Conservation (phyloP, 1,284 basidiomycete genomes). For the Tilletia walkeri region DNA sequence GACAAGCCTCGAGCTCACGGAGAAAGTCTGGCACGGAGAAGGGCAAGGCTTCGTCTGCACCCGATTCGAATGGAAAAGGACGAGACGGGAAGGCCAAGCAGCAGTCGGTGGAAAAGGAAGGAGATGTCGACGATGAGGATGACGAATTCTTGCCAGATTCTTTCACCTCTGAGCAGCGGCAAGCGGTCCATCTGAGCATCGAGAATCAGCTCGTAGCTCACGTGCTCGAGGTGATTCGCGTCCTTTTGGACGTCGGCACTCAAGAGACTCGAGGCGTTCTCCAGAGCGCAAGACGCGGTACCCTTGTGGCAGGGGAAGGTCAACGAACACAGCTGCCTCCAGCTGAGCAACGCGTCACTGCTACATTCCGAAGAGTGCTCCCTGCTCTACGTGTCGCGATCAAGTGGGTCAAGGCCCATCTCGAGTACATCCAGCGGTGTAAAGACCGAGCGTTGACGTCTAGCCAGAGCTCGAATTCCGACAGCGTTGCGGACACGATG, state of each 20-base stretch:
- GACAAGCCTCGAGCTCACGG: background rate
- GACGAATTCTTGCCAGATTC: slow-evolving; percentile 2
- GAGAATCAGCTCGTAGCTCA: slow-evolving; percentile 72
- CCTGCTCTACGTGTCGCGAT: slow-evolving; percentile 81
- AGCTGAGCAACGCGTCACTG: slow-evolving; percentile 62
- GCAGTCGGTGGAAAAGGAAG: background rate
- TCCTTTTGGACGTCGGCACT: slow-evolving; percentile 69
- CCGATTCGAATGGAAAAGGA: background rate
- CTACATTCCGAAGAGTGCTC: slow-evolving; percentile 77
- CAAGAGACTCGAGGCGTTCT: slow-evolving; percentile 57
- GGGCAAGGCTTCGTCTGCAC: background rate
- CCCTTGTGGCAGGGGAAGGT: background rate
- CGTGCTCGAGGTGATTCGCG: slow-evolving; percentile 69
- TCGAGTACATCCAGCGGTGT: slow-evolving; percentile 65
- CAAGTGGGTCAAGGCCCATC: slow-evolving; percentile 82
- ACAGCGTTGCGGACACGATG: background rate
- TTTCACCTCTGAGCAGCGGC: slow-evolving; percentile 8
- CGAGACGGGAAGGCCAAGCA: background rate
- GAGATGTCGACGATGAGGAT: background rate
- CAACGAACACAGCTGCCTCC: background rate
- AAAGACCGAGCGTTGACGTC: slow-evolving; percentile 32
- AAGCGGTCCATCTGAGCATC: slow-evolving; percentile 32
- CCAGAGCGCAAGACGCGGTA: background rate
- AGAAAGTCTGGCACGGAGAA: background rate
- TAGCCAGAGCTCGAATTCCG: slow-evolving; percentile 24